Conservation (phyloP, 768 basidiomycete species). For the Psilocybe cubensis region DNA sequence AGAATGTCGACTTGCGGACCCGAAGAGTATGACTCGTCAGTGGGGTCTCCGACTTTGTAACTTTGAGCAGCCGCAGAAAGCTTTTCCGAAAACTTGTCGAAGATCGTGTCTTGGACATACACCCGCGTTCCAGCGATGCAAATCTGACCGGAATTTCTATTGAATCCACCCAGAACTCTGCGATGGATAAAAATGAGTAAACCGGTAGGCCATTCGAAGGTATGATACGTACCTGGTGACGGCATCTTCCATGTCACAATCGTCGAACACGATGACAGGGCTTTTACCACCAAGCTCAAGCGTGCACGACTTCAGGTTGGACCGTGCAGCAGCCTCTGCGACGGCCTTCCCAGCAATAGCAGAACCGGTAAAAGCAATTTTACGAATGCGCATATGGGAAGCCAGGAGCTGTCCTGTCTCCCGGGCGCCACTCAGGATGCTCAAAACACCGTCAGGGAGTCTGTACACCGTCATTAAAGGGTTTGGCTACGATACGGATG, state of each 20-base stretch:
- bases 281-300: slow-evolving; percentile 76
- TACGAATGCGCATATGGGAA: slow-evolving; percentile 63
- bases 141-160: slow-evolving; percentile 2
- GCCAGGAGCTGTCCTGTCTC: slow-evolving; percentile 64
- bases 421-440: slow-evolving; percentile 19
- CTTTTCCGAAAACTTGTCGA: slow-evolving; percentile 1
- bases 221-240: slow-evolving; percentile 30
- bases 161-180: slow-evolving; percentile 1
- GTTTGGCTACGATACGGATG: slow-evolving; percentile 19
- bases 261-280: slow-evolving; percentile 63
- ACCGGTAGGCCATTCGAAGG: too few relatives aligned
- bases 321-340: slow-evolving; percentile 66
- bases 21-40: background rate
- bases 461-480: background rate
- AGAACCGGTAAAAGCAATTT: slow-evolving; percentile 78
- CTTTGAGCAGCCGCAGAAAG: background rate
- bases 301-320: slow-evolving; percentile 74
- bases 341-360: slow-evolving; percentile 70
- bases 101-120: slow-evolving; percentile 12
- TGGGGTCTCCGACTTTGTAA: slow-evolving; percentile 2
- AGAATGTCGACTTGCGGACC: slow-evolving; percentile 4
- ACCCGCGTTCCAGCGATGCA: slow-evolving; percentile 8
- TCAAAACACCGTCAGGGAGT: background rate
- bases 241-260: slow-evolving; percentile 63
- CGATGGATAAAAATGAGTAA: background rate